Evolutionary conservation across 768 basidiomycete species (phyloP).

Genomic region (Gyrodon lividus): DNA sequence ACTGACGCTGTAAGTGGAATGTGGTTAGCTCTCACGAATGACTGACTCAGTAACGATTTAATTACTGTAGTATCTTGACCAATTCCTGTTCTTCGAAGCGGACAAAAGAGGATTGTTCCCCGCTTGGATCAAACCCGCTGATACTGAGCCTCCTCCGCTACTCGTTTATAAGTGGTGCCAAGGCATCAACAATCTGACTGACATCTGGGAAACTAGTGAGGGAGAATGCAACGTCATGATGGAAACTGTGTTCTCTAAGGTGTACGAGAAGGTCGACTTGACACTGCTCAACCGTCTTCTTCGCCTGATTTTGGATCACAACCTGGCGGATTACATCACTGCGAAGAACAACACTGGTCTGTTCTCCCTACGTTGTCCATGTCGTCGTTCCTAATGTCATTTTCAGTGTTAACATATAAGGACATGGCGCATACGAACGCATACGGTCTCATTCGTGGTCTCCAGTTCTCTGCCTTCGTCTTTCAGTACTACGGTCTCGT

Average conservation of each 20-base stretch:
- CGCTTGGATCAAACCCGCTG: conserved; percentile 98
- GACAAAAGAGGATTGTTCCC: conserved; percentile 99
- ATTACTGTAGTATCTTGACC: conserved; percentile 76
- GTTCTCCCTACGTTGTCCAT: conserved; percentile 7
- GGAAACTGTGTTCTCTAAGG: conserved; percentile 97
- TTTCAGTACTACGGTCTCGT: conserved; percentile 99
- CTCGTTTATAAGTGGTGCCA: conserved; percentile 99
- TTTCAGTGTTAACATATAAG: conserved; percentile 80
- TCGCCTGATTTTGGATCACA: conserved; percentile 96
- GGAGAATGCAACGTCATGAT: conserved; percentile 98
- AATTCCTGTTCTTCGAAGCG: conserved; percentile 98
- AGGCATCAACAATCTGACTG: conserved; percentile 97
- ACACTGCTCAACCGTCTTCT: conserved; percentile 94
- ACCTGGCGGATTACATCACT: conserved; percentile 98
- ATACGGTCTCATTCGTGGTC: conserved; percentile 93
- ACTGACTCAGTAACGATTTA: conserved; percentile 15
- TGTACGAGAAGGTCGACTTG: conserved; percentile 98
- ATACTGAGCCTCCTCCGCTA: conserved; percentile 94
- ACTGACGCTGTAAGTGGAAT: conserved; percentile 79
- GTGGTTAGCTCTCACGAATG: neutral
- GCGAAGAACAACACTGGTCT: conserved; percentile 93
- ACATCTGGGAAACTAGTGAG: conserved; percentile 97
- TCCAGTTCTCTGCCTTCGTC: conserved; percentile 98
- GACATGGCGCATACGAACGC: conserved; percentile 99
- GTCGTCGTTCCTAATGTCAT: conserved; percentile 3